phyloP scores from a whole-genome alignment of 1,139 yeast species.

The Yamadazyma pseudoaaseri region DNA sequence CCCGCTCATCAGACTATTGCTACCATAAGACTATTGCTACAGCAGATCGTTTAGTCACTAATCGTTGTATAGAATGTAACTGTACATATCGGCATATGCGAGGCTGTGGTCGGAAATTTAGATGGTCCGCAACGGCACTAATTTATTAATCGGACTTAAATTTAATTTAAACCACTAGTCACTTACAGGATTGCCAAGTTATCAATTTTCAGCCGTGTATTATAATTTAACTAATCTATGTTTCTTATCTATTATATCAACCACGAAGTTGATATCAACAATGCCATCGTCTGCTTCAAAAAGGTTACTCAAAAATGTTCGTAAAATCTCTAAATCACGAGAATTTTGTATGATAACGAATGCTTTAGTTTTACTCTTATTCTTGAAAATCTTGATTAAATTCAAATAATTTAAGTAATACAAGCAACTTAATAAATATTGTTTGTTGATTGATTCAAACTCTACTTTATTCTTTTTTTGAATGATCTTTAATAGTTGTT shows the following conservation, averaged over 20 bases:
- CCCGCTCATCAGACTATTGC: no score
- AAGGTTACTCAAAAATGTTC: conserved; percentile 26
- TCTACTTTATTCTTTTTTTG: conserved; percentile 18
- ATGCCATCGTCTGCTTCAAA: conserved; percentile 16
- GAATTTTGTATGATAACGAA: conserved; percentile 33
- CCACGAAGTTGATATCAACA: conserved; percentile 30
- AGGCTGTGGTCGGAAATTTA: no score
- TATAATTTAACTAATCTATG: conserved; percentile 6
- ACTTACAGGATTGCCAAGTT: no score
- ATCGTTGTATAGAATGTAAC: no score
- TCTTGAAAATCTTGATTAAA: conserved; percentile 38
- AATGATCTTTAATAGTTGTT: conserved; percentile 34
- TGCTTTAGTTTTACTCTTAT: conserved; percentile 44
- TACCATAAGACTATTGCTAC: no score
- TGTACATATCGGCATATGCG: no score
- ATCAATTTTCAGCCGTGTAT: no score
- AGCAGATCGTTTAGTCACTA: no score
- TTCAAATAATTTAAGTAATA: conserved; percentile 39
- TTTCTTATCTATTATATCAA: conserved; percentile 38
- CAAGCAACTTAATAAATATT: conserved; percentile 41
- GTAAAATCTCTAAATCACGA: conserved; percentile 30
- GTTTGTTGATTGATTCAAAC: conserved; percentile 43
- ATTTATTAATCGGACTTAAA: no score
- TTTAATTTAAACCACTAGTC: no score
- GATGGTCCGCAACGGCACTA: no score